Evolutionary conservation across 2,329 filamentous ascomycete genomes (phyloP), one percentile per base, ranked within the genome.

Genomic region (Coleophoma cylindrospora): DNA sequence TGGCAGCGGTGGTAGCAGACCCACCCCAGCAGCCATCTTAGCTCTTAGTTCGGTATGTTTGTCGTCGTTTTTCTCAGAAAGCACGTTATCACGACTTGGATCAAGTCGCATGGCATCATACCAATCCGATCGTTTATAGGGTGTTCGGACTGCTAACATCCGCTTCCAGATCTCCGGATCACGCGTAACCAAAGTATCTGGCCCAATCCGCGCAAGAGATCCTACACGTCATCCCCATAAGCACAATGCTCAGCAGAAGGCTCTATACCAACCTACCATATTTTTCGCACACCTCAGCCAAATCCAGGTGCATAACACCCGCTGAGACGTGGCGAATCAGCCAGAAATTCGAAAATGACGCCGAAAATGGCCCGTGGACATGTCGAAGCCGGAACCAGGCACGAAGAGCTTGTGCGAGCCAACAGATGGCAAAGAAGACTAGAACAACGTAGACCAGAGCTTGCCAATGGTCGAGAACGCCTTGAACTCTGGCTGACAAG

Each of bases 71-170:
- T 72, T 68, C 43, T 71, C 66, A 0, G 74, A 77, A 36, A 81
- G 73, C 10, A 82, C 69, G 50, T 76, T 80, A 54, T 81, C 74
- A 22, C 72, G 66, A n/a, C 74, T 69, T 0, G 76, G 74, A 50
- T 83, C 74, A 52, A 84, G 69, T 13, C 73, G 70, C 50, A 75
- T 68, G 4, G 69, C 72, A 50, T 70, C 65, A 57, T 79, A 79
- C 68, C 74, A 79, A 1, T 54, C 55, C 0, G 65, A 66, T 3
- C 70, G 67, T 4, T 57, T 61, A 49, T 73, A 74, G 9, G 53
- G 48, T 27, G 66, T 66, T 14, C 70, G 64, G 3, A 68, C 70
- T 1, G 59, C 60, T 10, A 64, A 66, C 60, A 73, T 68, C 21
- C 56, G 63, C 15, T 68, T 66, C 14, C 73, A 48, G 22, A 71